Evolutionary conservation across 129 eudicot genomes (phyloP), one percentile per base, ranked within the genome.

Genomic region (Gnaphalium uliginosum): DNA sequence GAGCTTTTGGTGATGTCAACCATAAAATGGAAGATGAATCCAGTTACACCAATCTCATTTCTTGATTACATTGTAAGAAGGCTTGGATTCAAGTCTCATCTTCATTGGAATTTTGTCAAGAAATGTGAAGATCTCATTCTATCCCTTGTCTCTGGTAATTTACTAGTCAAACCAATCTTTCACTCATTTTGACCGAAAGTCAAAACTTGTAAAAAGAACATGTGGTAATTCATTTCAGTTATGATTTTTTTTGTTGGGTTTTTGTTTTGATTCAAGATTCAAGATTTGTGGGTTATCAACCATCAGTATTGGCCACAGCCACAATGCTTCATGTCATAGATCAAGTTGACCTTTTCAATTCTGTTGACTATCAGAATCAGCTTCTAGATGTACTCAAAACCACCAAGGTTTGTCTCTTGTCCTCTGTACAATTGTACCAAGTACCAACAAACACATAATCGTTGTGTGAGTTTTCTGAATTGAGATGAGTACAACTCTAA

Each of bases 21-120:
- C 0, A 81, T 93, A 6, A 66, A 89, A 68, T 90, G 98, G 98
- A 85, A 87, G 85, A 86, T 90, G 98, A 87, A 93, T 68, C 92
- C 98, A 54, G 94, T 89, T 58, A 92, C 98, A 27, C 98, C 98
- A 39, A 76, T 92, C n/a, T 86, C 98, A 10, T 92, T 89, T 83
- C 88, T 92, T 76, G 94, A 89, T 84, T 96, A 89, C 66, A 75
- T 92, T 0, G 80, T 84, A 56, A 87, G 96, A 74, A 85, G 98
- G 87, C 90, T 92, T 70, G 96, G 94, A n/a, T 72, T 87, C 33
- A 86, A 77, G 66, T 82, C 63, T 77, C 70, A 87, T 56, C 72
- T 79, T 6, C 91, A 79, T 13, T 85, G 86, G 90, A 87, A 84
- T 54, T 92, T 92, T 73, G 85, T 82, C 76, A 82, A 76, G 76